Conservation (phyloP, 495 filamentous ascomycete species). For the Ramalina peruviana region DNA sequence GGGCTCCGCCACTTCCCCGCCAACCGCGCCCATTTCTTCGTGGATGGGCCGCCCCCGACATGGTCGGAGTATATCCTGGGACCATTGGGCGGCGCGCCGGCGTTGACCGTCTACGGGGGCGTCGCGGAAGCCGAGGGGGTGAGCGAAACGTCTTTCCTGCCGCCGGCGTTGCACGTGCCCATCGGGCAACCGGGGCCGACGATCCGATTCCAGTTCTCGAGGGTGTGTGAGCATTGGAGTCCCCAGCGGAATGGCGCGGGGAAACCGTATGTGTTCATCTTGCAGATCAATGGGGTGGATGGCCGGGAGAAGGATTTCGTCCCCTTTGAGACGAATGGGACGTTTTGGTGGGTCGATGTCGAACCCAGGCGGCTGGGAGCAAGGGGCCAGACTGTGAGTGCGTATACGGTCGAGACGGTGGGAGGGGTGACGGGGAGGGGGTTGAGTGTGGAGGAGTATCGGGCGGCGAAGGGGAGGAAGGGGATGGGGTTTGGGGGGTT, state of each 20-base stretch:
- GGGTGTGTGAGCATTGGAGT: conserved; percentile 69
- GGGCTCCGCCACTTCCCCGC: conserved; percentile 64
- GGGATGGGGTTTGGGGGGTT: conserved; percentile 49
- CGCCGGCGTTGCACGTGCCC: conserved; percentile 40
- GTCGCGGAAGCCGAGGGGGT: conserved; percentile 46
- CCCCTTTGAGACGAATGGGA: conserved; percentile 51
- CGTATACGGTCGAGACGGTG: conserved; percentile 49
- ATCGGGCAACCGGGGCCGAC: conserved; percentile 32
- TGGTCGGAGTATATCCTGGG: conserved; percentile 75
- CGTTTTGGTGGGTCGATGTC: conserved; percentile 65
- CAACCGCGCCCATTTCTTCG: conserved; percentile 52
- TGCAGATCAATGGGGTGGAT: conserved; percentile 51
- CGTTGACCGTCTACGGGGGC: conserved; percentile 37
- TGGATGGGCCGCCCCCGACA: conserved; percentile 25
- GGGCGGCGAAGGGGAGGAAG: conserved; percentile 40
- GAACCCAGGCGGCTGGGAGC: conserved; percentile 47
- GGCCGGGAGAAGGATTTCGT: conserved; percentile 53
- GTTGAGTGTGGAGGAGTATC: conserved; percentile 51
- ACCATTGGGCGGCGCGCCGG: conserved; percentile 26
- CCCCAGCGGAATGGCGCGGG: conserved; percentile 47
- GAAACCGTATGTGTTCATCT: conserved; percentile 47
- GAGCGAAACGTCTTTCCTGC: conserved; percentile 45
- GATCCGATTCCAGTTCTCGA: conserved; percentile 62
- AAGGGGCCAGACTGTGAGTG: conserved; percentile 48
- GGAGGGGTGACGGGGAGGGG: conserved; percentile 54